phyloP scores from a whole-genome alignment of 345 rosid genomes.

The Draba incana region DNA sequence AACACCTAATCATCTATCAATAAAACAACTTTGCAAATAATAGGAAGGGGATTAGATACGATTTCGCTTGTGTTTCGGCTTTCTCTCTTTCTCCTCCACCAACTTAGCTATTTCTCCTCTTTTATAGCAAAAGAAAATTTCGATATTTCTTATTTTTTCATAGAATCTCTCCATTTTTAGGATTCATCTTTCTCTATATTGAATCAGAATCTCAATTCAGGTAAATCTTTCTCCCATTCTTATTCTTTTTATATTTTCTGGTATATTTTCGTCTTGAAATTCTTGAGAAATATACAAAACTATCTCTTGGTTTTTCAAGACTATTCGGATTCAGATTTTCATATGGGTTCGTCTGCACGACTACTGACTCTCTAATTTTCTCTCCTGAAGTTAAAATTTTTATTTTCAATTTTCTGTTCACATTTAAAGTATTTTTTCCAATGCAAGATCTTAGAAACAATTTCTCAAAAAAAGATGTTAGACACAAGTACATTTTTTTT shows the following conservation, averaged over 20 bases:
- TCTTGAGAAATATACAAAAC: slow-evolving; percentile 14
- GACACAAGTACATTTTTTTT: too few species aligned
- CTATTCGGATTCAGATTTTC: slow-evolving; percentile 24
- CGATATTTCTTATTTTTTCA: slow-evolving; percentile 4
- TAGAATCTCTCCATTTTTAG: slow-evolving; percentile 34
- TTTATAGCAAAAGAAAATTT: slow-evolving; percentile 12
- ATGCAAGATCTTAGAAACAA: neutral
- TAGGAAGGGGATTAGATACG: slow-evolving; percentile 35
- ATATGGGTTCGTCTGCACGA: neutral
- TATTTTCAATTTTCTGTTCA: neutral
- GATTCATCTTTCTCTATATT: slow-evolving; percentile 22
- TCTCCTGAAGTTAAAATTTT: neutral
- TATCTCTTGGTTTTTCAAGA: slow-evolving; percentile 23
- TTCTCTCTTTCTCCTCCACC: slow-evolving; percentile 39
- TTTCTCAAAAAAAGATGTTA: too few species aligned
- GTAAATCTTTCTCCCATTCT: slow-evolving; percentile 18
- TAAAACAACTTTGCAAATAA: too few species aligned
- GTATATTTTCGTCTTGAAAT: slow-evolving; percentile 26
- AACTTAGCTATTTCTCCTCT: slow-evolving; percentile 26
- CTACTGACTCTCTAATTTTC: neutral
- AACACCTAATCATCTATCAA: too few species aligned
- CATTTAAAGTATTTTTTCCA: neutral
- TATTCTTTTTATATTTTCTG: neutral
- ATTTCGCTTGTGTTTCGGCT: slow-evolving; percentile 19
- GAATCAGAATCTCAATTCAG: slow-evolving; percentile 33